Base-by-base conservation (phyloP, 2,329 filamentous ascomycete genomes). In the Aspergillus pseudoglaucus region DNA sequence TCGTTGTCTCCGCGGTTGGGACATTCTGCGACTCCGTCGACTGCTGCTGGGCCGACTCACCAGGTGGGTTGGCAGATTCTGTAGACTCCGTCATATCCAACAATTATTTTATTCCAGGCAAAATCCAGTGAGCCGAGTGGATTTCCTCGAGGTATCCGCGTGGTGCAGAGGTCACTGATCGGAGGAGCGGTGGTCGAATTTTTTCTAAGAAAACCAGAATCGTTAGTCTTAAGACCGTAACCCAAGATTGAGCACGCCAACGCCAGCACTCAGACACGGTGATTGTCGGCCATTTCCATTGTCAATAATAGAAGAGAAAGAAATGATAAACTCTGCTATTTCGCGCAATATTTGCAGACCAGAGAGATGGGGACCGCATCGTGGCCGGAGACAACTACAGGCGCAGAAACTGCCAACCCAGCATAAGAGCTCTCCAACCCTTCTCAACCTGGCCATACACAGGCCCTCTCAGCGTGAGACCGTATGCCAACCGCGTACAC, bases 41-140 rank as follows among this genome's bases (percentile, higher is more conserved):
- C 33, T 47, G 43, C 23, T 53, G 57, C 38, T 35, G 33, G 15
- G 54, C 56, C 42, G 48, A 49, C 23, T 59, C 53, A 6, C 52
- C 46, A 35, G 57, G 44, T 38, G 58, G 44, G 27, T 55, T 54
- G 46, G 52, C 43, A 43, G 51, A 47, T 40, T 59, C 54, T 42
- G 47, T 38, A 8, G 52, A 47, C 22, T 60, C 58, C 17, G 57
- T 55, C 58, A 59, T 60, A 47, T 50, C 17, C 45, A 38, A 47
- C 12, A 20, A 27, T n/a, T 43, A 17, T 6, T 10, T 12, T 14
- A n/a, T 23, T 14, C 10, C 17, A 32, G 23, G 9, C 42, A 18
- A 6, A 6, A 27, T 27, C 25, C 10, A 27, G 9, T 9, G 18
- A n/a, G n/a, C 15, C 6, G 33, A n/a, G 6, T 35, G 6, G 33